Evolutionary conservation across 2,329 filamentous ascomycete genomes (phyloP).

Genomic region (Pyricularia sp.): DNA sequence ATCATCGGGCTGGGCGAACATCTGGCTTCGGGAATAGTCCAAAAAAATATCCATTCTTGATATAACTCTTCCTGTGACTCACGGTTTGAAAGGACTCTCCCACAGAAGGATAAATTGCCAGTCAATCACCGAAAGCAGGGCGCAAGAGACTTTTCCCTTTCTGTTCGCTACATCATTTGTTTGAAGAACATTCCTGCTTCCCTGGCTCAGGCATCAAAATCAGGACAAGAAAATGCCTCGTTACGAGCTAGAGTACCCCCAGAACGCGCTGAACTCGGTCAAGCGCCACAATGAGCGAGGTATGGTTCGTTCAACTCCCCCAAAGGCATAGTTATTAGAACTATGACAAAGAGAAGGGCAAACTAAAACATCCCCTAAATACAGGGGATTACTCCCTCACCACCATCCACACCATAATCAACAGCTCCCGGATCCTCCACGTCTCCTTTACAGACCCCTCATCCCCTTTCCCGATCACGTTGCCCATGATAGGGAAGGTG

Average conservation of each 20-base stretch:
- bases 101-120: not conserved
- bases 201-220: not conserved
- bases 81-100: not conserved
- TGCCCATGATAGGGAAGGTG: constrained; percentile 81
- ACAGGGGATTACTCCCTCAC: constrained; percentile 58
- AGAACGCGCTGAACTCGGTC: constrained; percentile 48
- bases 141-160: not conserved
- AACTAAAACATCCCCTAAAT: not conserved
- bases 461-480: constrained; percentile 59
- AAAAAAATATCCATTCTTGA: not conserved
- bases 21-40: not conserved
- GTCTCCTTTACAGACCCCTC: constrained; percentile 58
- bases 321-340: no score
- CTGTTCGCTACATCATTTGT: no score
- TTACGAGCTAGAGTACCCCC: constrained; percentile 45
- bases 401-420: constrained; percentile 64
- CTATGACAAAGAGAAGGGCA: not conserved
- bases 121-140: not conserved
- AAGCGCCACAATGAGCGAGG: constrained; percentile 54
- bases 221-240: constrained; percentile 25
- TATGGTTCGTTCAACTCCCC: constrained; percentile 15
- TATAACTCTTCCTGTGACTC: not conserved
- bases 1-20: not conserved
- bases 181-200: not conserved
- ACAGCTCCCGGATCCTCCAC: constrained; percentile 60